Evolutionary conservation across 106 monocot genomes (phyloP), one percentile per base, ranked within the genome.

Genomic region (Dactylorhiza incarnata): DNA sequence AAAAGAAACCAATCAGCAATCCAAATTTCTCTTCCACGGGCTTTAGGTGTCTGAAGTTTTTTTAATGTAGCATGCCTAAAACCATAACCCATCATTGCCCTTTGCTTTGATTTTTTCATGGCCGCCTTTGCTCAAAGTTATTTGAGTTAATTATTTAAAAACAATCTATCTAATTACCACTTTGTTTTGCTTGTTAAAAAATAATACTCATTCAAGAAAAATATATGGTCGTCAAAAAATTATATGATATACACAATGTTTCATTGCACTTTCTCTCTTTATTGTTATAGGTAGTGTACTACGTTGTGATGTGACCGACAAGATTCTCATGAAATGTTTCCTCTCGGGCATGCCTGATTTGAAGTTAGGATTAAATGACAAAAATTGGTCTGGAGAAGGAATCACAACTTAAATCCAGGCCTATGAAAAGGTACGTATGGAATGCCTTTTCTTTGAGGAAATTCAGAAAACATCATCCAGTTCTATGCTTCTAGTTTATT

Each of bases 281-380:
- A 69, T 78, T 46, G 68, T 17, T 83, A n/a, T 72, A 95, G 95
- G 95, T n/a, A 99, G 94, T 74, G 94, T 99, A 79, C 84, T 99
- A 47, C 86, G 99, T 62, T 94, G 99, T 82, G 99, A 99, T 85
- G 99, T 99, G 73, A 99, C 94, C 20, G 99, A 94, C 58, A 99
- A 99, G 81, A 83, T 99, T 78, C 89, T 99, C 24, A 99, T 99
- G 99, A 99, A 99, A 75, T 99, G 99, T 86, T 99, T 99, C 78
- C 94, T 99, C 8, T 99, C 99, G 78, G 99, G 99, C 54, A 99
- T 99, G 99, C 99, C 99, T 83, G 99, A 99, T 82, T 54, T 99
- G 49, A 99, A 99, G 75, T 59, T 99, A 58, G 99, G 99, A 1
- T 82, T 99, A 80, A 99, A 94, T 82, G 99, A 99, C 71, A 99